phyloP scores from a whole-genome alignment of 805 yeast species.

The Lipomyces yamanashiensis region DNA sequence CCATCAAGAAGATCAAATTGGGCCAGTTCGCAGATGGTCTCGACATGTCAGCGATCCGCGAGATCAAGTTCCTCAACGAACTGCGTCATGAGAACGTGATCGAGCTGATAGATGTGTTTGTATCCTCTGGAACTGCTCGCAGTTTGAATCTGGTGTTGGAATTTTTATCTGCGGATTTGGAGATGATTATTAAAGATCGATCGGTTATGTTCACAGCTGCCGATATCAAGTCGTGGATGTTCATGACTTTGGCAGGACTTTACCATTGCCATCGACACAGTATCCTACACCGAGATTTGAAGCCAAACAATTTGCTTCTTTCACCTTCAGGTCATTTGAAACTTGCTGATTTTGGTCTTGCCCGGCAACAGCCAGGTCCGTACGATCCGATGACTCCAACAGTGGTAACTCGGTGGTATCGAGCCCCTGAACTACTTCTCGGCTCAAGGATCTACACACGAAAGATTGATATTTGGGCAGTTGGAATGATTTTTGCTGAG shows the following conservation, averaged over 20 bases:
- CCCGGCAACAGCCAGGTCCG: conserved; percentile 79
- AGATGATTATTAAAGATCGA: conserved; percentile 82
- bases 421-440: conserved; percentile 91
- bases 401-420: conserved; percentile 97
- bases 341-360: conserved; percentile 97
- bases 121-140: conserved; percentile 47
- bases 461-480: conserved; percentile 94
- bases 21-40: conserved; percentile 94
- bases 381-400: conserved; percentile 77
- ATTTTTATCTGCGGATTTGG: conserved; percentile 89
- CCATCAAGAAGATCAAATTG: conserved; percentile 93
- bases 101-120: conserved; percentile 85
- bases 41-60: conserved; percentile 97
- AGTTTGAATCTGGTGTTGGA: conserved; percentile 86
- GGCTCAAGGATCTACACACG: conserved; percentile 89
- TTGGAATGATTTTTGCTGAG: conserved; percentile 95
- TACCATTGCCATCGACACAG: conserved; percentile 94
- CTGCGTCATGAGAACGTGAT: conserved; percentile 78
- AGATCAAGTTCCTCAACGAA: conserved; percentile 86
- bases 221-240: conserved; percentile 89
- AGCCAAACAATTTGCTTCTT: conserved; percentile 64
- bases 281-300: conserved; percentile 70
- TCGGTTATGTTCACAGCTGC: conserved; percentile 76
- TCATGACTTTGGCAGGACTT: conserved; percentile 92
- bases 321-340: conserved; percentile 88